Evolutionary conservation across 768 basidiomycete genomes (phyloP).

Genomic region (Leccinum subgranulosum): DNA sequence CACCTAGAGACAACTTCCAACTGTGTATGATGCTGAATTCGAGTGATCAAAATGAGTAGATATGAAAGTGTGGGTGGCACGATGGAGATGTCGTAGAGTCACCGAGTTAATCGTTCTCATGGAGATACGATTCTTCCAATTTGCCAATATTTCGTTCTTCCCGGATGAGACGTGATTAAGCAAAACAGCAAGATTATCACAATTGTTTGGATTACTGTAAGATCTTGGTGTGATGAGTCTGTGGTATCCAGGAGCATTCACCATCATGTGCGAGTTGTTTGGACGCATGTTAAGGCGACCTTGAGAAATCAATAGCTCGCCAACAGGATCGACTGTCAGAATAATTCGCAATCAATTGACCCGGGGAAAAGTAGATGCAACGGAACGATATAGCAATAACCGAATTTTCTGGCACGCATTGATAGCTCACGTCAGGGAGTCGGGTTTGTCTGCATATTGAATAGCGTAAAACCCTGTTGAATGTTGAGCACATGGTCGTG

Average conservation of each 20-base stretch:
- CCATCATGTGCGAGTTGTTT: conserved; percentile 73
- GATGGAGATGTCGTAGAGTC: too few relatives aligned
- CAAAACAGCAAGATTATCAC: too few relatives aligned
- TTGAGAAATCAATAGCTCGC: conserved; percentile 50
- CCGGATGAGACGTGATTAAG: conserved; percentile 33
- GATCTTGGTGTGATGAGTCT: conserved; percentile 45
- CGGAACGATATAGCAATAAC: conserved; percentile 69
- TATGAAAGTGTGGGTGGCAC: neutral
- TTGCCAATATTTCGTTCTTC: conserved; percentile 11
- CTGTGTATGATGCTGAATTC: neutral
- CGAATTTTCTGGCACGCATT: conserved; percentile 54
- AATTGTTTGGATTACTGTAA: too few relatives aligned
- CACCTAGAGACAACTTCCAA: neutral
- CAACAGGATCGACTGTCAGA: conserved; percentile 47
- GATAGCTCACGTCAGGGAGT: conserved; percentile 71
- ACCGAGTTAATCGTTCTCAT: neutral
- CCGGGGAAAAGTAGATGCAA: conserved; percentile 20
- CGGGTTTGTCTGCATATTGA: conserved; percentile 49
- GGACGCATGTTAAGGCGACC: conserved; percentile 76
- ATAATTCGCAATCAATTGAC: conserved; percentile 1
- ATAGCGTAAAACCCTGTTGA: conserved; percentile 35
- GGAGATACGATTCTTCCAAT: conserved; percentile 5
- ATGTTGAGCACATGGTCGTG: neutral
- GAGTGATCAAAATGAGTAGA: neutral
- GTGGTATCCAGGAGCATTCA: conserved; percentile 69